Evolutionary conservation across 73 alveolate species (phyloP).

Genomic region (Paramecium sonneborni): DNA sequence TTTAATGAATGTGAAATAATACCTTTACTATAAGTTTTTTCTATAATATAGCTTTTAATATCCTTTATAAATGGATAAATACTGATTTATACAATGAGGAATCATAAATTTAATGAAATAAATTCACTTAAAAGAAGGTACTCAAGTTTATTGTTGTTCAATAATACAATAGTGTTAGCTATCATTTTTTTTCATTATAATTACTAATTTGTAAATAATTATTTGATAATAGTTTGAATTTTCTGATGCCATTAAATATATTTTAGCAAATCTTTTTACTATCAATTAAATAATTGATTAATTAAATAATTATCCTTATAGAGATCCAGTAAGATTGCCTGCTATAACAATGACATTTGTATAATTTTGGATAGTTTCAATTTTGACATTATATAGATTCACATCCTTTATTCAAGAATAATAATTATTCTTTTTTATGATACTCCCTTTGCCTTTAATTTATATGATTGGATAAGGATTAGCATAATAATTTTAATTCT

Average conservation of each 20-base stretch:
- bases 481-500: not conserved
- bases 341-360: not conserved
- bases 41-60: not conserved
- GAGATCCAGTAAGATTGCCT: slow-evolving; percentile 48
- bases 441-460: not conserved
- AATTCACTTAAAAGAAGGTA: slow-evolving; percentile 47
- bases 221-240: not conserved
- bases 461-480: not conserved
- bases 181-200: not conserved
- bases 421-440: not conserved
- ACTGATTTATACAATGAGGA: slow-evolving; percentile 42
- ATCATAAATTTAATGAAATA: slow-evolving; percentile 42
- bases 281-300: slow-evolving; percentile 16
- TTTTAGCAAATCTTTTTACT: slow-evolving; percentile 27
- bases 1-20: not conserved
- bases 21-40: not conserved
- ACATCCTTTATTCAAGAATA: not conserved
- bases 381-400: not conserved
- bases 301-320: slow-evolving; percentile 27
- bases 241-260: slow-evolving; percentile 14
- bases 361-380: slow-evolving; percentile 28
- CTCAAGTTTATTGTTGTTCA: not conserved
- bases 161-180: not conserved
- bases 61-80: slow-evolving; percentile 26
- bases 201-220: not conserved